Evolutionary conservation across 2,329 filamentous ascomycete genomes (phyloP), one percentile per base, ranked within the genome.

Genomic region (Rhinocladiella mackenziei): DNA sequence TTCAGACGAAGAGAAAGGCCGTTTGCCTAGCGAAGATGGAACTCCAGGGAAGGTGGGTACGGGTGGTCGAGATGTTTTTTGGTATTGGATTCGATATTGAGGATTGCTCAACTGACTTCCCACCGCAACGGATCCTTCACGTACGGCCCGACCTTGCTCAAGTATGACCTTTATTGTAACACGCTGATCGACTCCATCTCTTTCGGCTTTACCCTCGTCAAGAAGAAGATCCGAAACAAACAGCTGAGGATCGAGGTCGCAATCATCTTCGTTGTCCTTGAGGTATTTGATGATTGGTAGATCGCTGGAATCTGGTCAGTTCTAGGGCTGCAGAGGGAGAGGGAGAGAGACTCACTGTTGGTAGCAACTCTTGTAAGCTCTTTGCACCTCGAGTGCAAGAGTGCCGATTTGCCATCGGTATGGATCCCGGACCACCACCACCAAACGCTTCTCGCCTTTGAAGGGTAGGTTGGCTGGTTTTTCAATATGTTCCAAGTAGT

Each of bases 261-360:
- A 50, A 29, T 58, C 56, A 35, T 57, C 51, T 33, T 52, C 45
- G 36, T 28, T 31, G 35, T 58, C 56, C 36, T 57, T 58, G 15
- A 58, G 44, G 34, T 56, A 56, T 33, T 58, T 58, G 51, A 58
- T 50, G 13, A 44, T 46, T 5, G 52, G 48, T 14, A 58, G 39
- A 3, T 53, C 45, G 23, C 56, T 58, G 41, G 7, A 18, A 11
- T 8, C n/a, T 15, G 19, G 39, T 44, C 31, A 45, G 45, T 38
- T 4, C n/a, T 3, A 31, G 20, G 20, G 17, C 17, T 20, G 11
- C 15, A 17, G 15, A 23, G n/a, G 19, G 23, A 8, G 5, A 5
- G n/a, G 11, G 14, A 2, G 20, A 15, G n/a, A 15, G n/a, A 50
- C 51, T 48, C 15, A 55, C 52, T 43, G 44, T 30, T 52, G 48